Percentiles rank a stretch among this genome's conserved stretches.
These are phyloP conservation scores for Cladosporium sphaerospermum DNA, from an alignment of 2,329 filamentous ascomycete genomes.

Conservation along the genomic window DNA sequence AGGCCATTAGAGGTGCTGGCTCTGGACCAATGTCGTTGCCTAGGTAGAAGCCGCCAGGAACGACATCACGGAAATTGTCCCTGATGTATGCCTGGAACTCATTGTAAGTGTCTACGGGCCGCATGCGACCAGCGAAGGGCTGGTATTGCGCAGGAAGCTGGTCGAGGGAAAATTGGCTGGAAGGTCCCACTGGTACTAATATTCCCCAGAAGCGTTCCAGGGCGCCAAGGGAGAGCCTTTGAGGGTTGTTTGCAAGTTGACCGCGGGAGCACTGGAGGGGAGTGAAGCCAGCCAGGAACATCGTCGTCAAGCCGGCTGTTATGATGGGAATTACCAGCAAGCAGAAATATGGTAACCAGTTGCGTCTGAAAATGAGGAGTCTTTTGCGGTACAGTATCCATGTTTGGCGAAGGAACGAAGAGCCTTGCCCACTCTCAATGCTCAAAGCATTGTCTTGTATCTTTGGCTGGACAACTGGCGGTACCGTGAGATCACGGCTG, in stretches of 20 bases:
- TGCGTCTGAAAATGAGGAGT: conserved; percentile 66
- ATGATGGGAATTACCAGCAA: conserved; percentile 71
- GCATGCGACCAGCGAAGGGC: conserved; percentile 37
- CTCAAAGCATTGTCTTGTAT: conserved; percentile 17
- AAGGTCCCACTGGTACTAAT: conserved; percentile 32
- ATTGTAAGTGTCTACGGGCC: conserved; percentile 49
- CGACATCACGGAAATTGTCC: conserved; percentile 57
- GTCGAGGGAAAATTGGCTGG: conserved; percentile 22
- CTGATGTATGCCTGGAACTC: conserved; percentile 63
- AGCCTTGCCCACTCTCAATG: conserved; percentile 55
- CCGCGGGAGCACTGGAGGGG: conserved; percentile 43
- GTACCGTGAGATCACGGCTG: conserved; percentile 14
- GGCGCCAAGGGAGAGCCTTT: conserved; percentile 17
- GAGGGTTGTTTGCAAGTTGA: conserved; percentile 22
- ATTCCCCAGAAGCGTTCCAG: conserved; percentile 11
- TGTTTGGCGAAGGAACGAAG: conserved; percentile 62
- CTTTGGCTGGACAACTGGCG: conserved; percentile 16
- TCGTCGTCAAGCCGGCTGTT: conserved; percentile 69
- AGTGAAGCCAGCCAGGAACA: conserved; percentile 53
- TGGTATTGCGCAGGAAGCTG: conserved; percentile 5
- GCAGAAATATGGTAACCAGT: conserved; percentile 66
- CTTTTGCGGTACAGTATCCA: conserved; percentile 70
- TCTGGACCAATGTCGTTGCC: conserved; percentile 42
- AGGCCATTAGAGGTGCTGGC: conserved; percentile 56
- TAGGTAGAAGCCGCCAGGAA: conserved; percentile 69